These are phyloP conservation scores for Hortaea werneckii DNA, from an alignment of 2,329 filamentous ascomycete genomes.

Conservation along the genomic window DNA sequence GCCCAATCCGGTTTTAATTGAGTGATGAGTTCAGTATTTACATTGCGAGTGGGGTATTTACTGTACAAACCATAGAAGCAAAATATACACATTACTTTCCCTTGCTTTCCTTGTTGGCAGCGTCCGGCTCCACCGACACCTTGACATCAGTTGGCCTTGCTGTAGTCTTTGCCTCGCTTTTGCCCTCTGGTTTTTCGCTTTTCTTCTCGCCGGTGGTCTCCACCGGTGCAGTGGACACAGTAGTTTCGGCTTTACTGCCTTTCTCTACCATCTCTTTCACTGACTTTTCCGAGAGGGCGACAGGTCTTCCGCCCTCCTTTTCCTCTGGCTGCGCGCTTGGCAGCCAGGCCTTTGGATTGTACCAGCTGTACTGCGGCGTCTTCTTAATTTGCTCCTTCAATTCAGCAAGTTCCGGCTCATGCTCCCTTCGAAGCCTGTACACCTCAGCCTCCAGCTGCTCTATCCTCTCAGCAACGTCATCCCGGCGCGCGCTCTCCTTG, in stretches of 20 bases:
- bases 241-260: not conserved
- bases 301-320: constrained; percentile 1
- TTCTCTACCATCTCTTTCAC: constrained; percentile 1
- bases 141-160: not conserved
- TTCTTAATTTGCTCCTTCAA: constrained; percentile 25
- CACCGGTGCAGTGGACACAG: no score
- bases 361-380: constrained; percentile 20
- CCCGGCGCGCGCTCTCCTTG: constrained; percentile 50
- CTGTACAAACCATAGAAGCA: constrained; percentile 5
- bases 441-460: constrained; percentile 45
- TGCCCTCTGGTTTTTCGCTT: not conserved
- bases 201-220: not conserved
- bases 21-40: no score
- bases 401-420: constrained; percentile 22
- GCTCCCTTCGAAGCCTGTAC: constrained; percentile 25
- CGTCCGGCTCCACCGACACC: constrained; percentile 10
- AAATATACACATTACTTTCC: constrained; percentile 12
- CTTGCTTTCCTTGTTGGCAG: constrained; percentile 12
- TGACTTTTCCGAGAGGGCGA: constrained; percentile 7
- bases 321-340: constrained; percentile 10
- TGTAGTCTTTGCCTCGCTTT: not conserved
- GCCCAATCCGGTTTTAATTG: no score
- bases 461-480: constrained; percentile 51
- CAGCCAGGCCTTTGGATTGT: constrained; percentile 20
- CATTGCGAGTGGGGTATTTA: constrained; percentile 12